Conservation (phyloP, 805 yeast genomes). For the Martiniozyma abietophila region DNA sequence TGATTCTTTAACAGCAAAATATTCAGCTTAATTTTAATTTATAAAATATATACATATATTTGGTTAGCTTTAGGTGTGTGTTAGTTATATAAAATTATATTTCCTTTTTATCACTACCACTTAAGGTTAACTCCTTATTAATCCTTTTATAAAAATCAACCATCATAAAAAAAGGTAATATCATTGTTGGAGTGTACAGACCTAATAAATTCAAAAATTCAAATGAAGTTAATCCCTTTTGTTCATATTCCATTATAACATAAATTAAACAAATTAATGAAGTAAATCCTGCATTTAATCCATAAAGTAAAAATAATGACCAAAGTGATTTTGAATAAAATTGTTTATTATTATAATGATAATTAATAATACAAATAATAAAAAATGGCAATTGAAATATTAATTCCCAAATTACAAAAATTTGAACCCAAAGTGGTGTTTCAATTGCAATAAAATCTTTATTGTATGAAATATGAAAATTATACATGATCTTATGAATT, state of each 20-base stretch:
- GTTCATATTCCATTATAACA: constrained; percentile 26
- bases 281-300: constrained; percentile 74
- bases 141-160: constrained; percentile 28
- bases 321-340: constrained; percentile 17
- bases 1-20: constrained; percentile 49
- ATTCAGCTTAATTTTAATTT: constrained; percentile 14
- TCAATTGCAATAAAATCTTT: constrained; percentile 63
- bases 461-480: constrained; percentile 54
- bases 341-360: constrained; percentile 11
- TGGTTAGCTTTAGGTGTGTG: not conserved
- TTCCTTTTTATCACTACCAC: not conserved
- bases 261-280: constrained; percentile 64
- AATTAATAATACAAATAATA: constrained; percentile 32
- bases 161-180: constrained; percentile 53
- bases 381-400: constrained; percentile 77
- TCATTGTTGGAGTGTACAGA: constrained; percentile 62
- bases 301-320: constrained; percentile 48
- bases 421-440: constrained; percentile 49
- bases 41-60: not conserved
- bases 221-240: constrained; percentile 29
- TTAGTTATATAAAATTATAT: constrained; percentile 1
- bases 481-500: constrained; percentile 40
- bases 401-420: constrained; percentile 66
- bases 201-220: constrained; percentile 37
- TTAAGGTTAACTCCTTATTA: not conserved